Evolutionary conservation across 1,284 basidiomycete species (phyloP).

Genomic region (Ustilago shanxiensis): DNA sequence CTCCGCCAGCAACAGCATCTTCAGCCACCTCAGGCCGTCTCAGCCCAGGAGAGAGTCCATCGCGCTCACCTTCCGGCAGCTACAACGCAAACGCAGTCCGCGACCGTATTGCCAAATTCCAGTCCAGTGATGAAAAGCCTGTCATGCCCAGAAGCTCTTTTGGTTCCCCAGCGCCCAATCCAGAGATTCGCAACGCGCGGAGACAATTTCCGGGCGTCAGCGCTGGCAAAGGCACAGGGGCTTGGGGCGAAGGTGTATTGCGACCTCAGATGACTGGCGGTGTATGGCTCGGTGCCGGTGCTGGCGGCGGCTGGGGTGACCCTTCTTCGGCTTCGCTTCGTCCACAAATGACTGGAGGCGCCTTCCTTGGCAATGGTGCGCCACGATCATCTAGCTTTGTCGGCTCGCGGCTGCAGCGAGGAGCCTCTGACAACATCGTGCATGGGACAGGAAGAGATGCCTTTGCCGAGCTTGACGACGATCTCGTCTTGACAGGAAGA

Average conservation of each 20-base stretch:
- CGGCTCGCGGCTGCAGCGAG: slow-evolving; percentile 29
- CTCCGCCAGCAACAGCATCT: slow-evolving; percentile 24
- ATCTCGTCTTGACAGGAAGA: slow-evolving; percentile 42
- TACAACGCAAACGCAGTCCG: slow-evolving; percentile 45
- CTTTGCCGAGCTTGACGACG: slow-evolving; percentile 62
- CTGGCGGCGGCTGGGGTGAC: slow-evolving; percentile 52
- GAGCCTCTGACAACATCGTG: slow-evolving; percentile 43
- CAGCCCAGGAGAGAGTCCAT: slow-evolving; percentile 46
- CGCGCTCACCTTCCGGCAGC: slow-evolving; percentile 39
- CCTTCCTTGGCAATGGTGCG: slow-evolving; percentile 40
- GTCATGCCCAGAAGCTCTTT: slow-evolving; percentile 63
- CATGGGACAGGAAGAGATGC: slow-evolving; percentile 51
- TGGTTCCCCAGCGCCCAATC: slow-evolving; percentile 61
- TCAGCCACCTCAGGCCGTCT: slow-evolving; percentile 29
- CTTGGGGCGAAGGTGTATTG: slow-evolving; percentile 60
- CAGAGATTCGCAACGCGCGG: slow-evolving; percentile 47
- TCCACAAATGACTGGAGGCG: slow-evolving; percentile 62
- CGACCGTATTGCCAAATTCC: slow-evolving; percentile 63
- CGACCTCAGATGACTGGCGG: slow-evolving; percentile 65
- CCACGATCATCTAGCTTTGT: slow-evolving; percentile 37
- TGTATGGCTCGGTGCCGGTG: slow-evolving; percentile 56
- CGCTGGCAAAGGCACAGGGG: slow-evolving; percentile 52
- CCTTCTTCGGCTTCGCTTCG: slow-evolving; percentile 38
- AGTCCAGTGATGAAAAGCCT: slow-evolving; percentile 54
- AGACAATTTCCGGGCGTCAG: slow-evolving; percentile 52